These are phyloP conservation scores for Cladophialophora immunda DNA, from an alignment of 2,329 filamentous ascomycete species.

Conservation along the genomic window DNA sequence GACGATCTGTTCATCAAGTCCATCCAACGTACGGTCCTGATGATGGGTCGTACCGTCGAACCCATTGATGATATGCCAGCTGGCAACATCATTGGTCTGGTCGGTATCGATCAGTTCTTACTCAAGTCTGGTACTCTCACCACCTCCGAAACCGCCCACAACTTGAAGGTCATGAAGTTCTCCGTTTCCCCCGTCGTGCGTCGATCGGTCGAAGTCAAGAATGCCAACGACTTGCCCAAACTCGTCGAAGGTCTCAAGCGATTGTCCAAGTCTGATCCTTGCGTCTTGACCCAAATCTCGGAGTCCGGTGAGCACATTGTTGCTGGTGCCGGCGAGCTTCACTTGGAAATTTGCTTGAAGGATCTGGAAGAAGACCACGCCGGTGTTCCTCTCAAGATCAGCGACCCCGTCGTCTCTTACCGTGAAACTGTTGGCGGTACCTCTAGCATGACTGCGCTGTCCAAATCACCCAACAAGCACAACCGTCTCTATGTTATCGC, in stretches of 20 bases:
- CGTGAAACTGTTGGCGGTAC: conserved; percentile 88
- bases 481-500: conserved; percentile 99
- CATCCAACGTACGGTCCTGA: conserved; percentile 99
- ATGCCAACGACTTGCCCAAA: conserved; percentile 99
- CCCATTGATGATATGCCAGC: conserved; percentile 98
- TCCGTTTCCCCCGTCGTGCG: conserved; percentile 98
- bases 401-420: conserved; percentile 97
- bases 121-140: conserved; percentile 99
- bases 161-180: conserved; percentile 99
- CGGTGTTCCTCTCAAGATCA: conserved; percentile 96
- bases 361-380: conserved; percentile 99
- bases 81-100: conserved; percentile 99
- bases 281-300: conserved; percentile 87
- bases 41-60: conserved; percentile 99
- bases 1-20: conserved; percentile 99
- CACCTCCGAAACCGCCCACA: conserved; percentile 96
- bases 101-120: conserved; percentile 99
- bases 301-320: conserved; percentile 98
- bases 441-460: conserved; percentile 95
- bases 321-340: conserved; percentile 98
- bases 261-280: conserved; percentile 99
- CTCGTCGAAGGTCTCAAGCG: conserved; percentile 99
- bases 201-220: conserved; percentile 99
- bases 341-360: conserved; percentile 99
- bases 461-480: conserved; percentile 99